Base-by-base conservation (phyloP, 352 stramenopile genomes). In the Globisporangium mamillatum region DNA sequence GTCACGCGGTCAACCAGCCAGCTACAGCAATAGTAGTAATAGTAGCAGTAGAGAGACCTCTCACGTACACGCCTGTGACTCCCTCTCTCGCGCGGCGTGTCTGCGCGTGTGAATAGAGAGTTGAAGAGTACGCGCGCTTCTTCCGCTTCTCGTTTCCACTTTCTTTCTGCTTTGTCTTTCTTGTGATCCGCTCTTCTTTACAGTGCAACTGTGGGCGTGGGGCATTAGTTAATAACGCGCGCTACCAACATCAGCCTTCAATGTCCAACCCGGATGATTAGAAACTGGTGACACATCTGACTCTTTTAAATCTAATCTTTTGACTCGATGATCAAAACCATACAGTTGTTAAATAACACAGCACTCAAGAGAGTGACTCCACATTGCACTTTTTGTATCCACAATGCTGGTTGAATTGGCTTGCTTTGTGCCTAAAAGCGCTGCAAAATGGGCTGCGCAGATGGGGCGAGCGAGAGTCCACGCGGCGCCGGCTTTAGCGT, bases 171-270 rank as follows among this genome's bases (percentile, higher is more conserved):
- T 41, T 29, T 29, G 25, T 29, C 25, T 29, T 29, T 29, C 25
- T 57, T 50, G 41, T 25, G 48, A 54, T 54, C 48, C 6, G 18
- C 53, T n/a, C 10, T 59, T 27, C 8, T 22, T 25, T 12, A 16
- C 12, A 24, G 53, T 59, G 53, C 53, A 32, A 59, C 53, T 59
- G 53, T 24, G 25, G 22, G 18, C 7, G 14, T 25, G 20, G 24
- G 32, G 25, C 53, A 38, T 59, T 59, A 59, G 24, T 38, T 59
- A 38, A 41, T 57, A 57, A 57, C 52, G 52, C 41, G 41, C 52
- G 52, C n/a, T 57, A 57, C 52, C 12, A 57, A 34, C 52, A 57
- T n/a, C 52, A 57, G 24, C 8, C 9, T 20, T 50, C 41, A 50
- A 48, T 20, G 0, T 20, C 12, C 38, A 48, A 20, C 20, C 38